These are phyloP conservation scores for Lipomyces orientalis DNA, from an alignment of 805 yeast species.

Conservation along the genomic window DNA sequence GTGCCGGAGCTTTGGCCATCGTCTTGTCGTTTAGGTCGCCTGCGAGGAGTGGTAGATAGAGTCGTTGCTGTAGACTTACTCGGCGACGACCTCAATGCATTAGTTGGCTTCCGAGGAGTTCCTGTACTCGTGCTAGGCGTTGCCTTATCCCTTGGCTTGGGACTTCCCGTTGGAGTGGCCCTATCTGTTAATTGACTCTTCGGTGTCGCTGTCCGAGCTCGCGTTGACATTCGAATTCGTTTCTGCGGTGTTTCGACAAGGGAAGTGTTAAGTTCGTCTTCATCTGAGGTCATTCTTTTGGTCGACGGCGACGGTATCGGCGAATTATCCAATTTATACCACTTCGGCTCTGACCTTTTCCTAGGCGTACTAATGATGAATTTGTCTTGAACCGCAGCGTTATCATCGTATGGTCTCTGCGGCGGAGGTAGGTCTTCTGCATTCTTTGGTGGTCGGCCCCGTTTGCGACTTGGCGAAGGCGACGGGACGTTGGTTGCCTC, in stretches of 20 bases:
- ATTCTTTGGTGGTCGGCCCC: background rate
- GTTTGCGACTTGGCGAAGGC: background rate
- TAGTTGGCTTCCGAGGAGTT: conserved; percentile 14
- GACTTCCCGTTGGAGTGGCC: background rate
- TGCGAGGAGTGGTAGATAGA: background rate
- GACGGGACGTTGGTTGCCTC: background rate
- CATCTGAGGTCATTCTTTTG: background rate
- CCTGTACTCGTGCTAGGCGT: background rate
- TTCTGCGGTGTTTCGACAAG: background rate
- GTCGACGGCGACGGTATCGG: background rate
- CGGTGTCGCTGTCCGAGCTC: background rate
- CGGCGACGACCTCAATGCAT: background rate
- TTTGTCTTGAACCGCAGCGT: background rate
- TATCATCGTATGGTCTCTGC: background rate
- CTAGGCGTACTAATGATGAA: background rate
- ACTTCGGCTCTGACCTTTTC: background rate
- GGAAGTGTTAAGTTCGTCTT: background rate
- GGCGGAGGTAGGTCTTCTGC: background rate
- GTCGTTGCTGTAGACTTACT: conserved; percentile 4
- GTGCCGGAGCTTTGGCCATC: background rate
- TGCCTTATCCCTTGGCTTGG: background rate
- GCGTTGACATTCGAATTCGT: conserved; percentile 5
- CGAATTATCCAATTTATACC: background rate
- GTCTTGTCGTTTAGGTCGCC: background rate
- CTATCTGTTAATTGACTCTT: background rate